phyloP scores from a whole-genome alignment of 257 asterid species.

The Plantago ovata region DNA sequence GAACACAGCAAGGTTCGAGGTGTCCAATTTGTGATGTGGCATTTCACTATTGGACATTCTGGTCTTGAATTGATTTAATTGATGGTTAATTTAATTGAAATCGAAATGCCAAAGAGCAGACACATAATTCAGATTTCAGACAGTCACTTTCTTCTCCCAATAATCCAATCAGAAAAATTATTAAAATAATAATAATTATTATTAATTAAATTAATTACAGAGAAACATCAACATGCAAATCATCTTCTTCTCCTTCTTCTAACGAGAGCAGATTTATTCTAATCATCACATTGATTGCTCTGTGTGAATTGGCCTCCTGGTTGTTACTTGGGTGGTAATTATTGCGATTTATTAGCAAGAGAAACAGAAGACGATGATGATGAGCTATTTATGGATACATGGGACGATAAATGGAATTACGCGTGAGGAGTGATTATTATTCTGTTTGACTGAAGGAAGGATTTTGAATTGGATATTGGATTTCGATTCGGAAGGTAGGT shows the following conservation, averaged over 20 bases:
- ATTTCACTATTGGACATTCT: too few species aligned
- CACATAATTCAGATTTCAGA: background rate
- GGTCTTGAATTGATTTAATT: too few species aligned
- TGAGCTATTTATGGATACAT: background rate
- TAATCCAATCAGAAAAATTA: slow-evolving; percentile 1
- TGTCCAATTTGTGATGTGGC: too few species aligned
- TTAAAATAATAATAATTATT: background rate
- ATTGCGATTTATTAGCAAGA: background rate
- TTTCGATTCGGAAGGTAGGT: background rate
- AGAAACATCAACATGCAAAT: too few species aligned
- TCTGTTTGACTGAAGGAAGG: slow-evolving; percentile 3
- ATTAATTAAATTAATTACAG: too few species aligned
- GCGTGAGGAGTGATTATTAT: slow-evolving; percentile 3
- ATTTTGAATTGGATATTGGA: background rate
- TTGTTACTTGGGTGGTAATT: background rate
- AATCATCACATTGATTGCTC: background rate
- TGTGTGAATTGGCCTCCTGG: background rate
- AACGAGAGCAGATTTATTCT: background rate
- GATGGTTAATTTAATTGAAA: too few species aligned
- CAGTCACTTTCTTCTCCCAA: slow-evolving; percentile 10
- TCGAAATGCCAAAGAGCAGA: too few species aligned
- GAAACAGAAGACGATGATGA: background rate
- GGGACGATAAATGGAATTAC: background rate
- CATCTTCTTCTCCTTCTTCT: background rate
- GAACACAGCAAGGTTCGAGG: too few species aligned